phyloP scores from a whole-genome alignment of 2,329 filamentous ascomycete genomes.

The Cryphonectria parasitica region DNA sequence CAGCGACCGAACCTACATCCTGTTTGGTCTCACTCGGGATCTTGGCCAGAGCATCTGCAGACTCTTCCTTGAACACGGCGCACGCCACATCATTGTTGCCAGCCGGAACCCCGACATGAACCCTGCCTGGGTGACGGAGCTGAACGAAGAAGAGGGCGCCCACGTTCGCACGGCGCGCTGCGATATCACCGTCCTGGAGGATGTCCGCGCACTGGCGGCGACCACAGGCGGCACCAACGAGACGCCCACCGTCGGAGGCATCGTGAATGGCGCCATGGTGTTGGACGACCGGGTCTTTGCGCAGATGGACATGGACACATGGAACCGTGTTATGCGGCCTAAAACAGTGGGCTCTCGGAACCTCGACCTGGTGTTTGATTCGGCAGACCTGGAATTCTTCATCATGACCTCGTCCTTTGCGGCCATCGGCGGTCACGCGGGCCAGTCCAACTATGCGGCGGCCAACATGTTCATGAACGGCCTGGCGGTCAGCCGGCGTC shows the following conservation, averaged over 20 bases:
- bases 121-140: slow-evolving; percentile 40
- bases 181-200: slow-evolving; percentile 37
- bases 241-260: slow-evolving; percentile 42
- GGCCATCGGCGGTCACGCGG: slow-evolving; percentile 47
- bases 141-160: slow-evolving; percentile 33
- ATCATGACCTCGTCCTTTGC: slow-evolving; percentile 53
- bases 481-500: slow-evolving; percentile 42
- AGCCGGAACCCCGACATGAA: slow-evolving; percentile 42
- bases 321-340: slow-evolving; percentile 44
- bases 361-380: slow-evolving; percentile 42
- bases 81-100: slow-evolving; percentile 44
- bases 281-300: slow-evolving; percentile 48
- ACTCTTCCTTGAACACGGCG: slow-evolving; percentile 44
- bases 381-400: slow-evolving; percentile 46
- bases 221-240: background rate
- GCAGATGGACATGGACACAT: slow-evolving; percentile 44
- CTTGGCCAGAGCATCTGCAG: slow-evolving; percentile 49
- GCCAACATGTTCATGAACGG: slow-evolving; percentile 55
- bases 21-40: slow-evolving; percentile 48
- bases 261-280: slow-evolving; percentile 52
- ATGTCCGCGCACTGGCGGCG: slow-evolving; percentile 32
- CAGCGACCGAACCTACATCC: slow-evolving; percentile 43
- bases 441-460: slow-evolving; percentile 50
- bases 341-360: slow-evolving; percentile 47
- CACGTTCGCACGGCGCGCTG: slow-evolving; percentile 33